Conservation (phyloP, 2,329 filamentous ascomycete species). For the Ciborinia camelliae region DNA sequence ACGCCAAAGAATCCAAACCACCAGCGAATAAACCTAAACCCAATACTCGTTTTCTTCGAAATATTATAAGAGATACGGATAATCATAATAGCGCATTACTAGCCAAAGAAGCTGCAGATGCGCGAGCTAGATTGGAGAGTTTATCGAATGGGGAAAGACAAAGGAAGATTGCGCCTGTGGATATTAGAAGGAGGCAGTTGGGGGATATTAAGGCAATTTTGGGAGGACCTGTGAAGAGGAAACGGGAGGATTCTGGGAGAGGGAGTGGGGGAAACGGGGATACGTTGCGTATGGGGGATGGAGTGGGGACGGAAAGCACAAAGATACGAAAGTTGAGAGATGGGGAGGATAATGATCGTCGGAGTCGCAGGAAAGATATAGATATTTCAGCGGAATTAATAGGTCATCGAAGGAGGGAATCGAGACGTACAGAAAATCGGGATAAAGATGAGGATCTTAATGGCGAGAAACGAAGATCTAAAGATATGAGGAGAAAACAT, state of each 20-base stretch:
- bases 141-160: constrained; percentile 46
- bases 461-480: neutral
- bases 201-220: constrained; percentile 60
- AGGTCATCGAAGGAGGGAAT: constrained; percentile 16
- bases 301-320: neutral
- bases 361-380: constrained; percentile 5
- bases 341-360: constrained; percentile 14
- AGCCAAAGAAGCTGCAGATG: constrained; percentile 79
- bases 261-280: neutral
- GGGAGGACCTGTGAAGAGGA: constrained; percentile 35
- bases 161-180: constrained; percentile 47
- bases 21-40: constrained; percentile 73
- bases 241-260: constrained; percentile 23
- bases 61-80: constrained; percentile 85
- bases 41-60: constrained; percentile 83
- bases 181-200: constrained; percentile 56
- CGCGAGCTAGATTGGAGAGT: constrained; percentile 63
- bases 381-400: constrained; percentile 11
- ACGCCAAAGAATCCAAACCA: constrained; percentile 45
- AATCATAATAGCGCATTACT: constrained; percentile 84
- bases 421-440: neutral
- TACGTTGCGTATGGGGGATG: neutral
- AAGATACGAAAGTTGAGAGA: constrained; percentile 11
- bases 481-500: constrained; percentile 9
- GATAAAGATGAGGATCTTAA: constrained; percentile 8